Evolutionary conservation across 306 rosid genomes (phyloP).

Genomic region (Dryas alaskensis): DNA sequence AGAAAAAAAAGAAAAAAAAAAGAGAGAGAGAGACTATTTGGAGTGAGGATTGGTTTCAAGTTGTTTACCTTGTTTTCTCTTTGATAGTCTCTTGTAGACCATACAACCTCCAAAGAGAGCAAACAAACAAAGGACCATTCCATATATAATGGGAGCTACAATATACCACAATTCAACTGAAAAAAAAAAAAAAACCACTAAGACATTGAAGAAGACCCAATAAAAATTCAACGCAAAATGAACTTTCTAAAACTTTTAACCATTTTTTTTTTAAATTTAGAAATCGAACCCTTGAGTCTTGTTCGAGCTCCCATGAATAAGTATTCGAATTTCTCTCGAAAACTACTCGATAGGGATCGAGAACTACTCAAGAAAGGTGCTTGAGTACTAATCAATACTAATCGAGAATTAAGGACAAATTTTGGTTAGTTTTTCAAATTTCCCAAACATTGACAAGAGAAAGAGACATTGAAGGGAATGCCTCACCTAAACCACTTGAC

Average conservation of each 20-base stretch:
- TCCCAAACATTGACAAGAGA: not conserved
- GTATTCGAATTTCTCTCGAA: too few species aligned
- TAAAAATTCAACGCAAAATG: not conserved
- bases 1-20: not conserved
- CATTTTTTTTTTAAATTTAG: too few species aligned
- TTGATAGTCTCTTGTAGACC: conserved; percentile 24
- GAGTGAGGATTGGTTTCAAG: conserved; percentile 5
- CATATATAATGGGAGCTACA: conserved; percentile 25
- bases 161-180: conserved; percentile 16
- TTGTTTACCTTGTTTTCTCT: conserved; percentile 19
- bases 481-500: not conserved
- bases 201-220: not conserved
- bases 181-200: not conserved
- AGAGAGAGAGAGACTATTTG: not conserved
- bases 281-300: too few species aligned
- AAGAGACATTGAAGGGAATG: not conserved
- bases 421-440: too few species aligned
- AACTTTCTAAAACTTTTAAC: too few species aligned
- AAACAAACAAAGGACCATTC: conserved; percentile 23
- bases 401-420: too few species aligned
- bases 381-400: too few species aligned
- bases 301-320: too few species aligned
- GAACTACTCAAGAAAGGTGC: too few species aligned
- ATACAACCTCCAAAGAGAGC: conserved; percentile 26
- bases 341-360: too few species aligned